A percentile compares a stretch with the other conserved stretches of the same genome.
phyloP scores from a whole-genome alignment of 305 asterid species.

The Fraxinus floribunda region DNA sequence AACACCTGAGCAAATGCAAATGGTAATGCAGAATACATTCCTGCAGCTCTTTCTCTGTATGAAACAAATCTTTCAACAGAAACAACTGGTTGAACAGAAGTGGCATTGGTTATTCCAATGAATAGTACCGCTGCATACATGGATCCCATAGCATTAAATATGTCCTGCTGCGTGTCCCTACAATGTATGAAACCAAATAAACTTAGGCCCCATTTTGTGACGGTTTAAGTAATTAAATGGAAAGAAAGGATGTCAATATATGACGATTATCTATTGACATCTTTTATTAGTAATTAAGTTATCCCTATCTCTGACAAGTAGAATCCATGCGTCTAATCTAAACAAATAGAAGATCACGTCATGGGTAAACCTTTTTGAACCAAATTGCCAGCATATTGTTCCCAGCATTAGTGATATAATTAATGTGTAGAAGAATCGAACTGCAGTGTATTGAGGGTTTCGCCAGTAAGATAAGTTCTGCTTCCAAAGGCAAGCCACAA shows the following conservation, averaged over 20 bases:
- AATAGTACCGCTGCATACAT: slow-evolving; percentile 87
- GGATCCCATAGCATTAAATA: slow-evolving; percentile 96
- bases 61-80: slow-evolving; percentile 95
- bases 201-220: neutral
- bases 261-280: neutral
- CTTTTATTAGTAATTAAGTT: neutral
- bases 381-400: slow-evolving; percentile 88
- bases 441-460: slow-evolving; percentile 97
- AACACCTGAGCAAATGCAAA: slow-evolving; percentile 91
- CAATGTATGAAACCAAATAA: slow-evolving; percentile 30
- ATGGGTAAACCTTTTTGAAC: slow-evolving; percentile 67
- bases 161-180: slow-evolving; percentile 83
- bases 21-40: slow-evolving; percentile 91
- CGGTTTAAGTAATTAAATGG: neutral
- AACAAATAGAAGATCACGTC: slow-evolving; percentile 5
- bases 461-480: slow-evolving; percentile 95
- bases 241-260: neutral
- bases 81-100: slow-evolving; percentile 93
- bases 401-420: slow-evolving; percentile 92
- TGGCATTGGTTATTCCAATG: slow-evolving; percentile 74
- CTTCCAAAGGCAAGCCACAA: slow-evolving; percentile 88
- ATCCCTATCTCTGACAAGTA: neutral
- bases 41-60: slow-evolving; percentile 93
- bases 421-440: slow-evolving; percentile 85
- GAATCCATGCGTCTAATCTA: neutral